These are phyloP conservation scores for Penicillium freii DNA, from an alignment of 2,329 filamentous ascomycete species.

Conservation along the genomic window DNA sequence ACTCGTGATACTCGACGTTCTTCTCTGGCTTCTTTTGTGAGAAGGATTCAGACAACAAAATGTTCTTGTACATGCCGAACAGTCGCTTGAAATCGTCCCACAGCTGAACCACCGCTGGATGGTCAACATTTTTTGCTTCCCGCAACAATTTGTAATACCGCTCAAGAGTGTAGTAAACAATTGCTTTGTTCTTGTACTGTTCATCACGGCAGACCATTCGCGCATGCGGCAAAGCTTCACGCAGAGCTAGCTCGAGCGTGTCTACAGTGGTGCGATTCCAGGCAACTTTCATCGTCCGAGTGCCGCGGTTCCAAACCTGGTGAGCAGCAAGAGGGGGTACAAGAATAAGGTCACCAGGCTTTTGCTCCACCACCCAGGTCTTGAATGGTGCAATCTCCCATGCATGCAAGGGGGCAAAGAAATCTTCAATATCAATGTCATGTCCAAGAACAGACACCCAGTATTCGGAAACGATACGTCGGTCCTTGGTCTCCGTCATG, in stretches of 20 bases:
- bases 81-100: slow-evolving; percentile 78
- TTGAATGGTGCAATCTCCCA: slow-evolving; percentile 94
- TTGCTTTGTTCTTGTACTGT: slow-evolving; percentile 98
- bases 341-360: slow-evolving; percentile 84
- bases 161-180: slow-evolving; percentile 80
- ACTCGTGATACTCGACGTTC: slow-evolving; percentile 71
- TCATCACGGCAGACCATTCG: slow-evolving; percentile 93
- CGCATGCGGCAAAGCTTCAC: slow-evolving; percentile 83
- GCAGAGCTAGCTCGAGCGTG: slow-evolving; percentile 79
- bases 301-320: slow-evolving; percentile 97
- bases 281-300: slow-evolving; percentile 92
- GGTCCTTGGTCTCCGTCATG: slow-evolving; percentile 95
- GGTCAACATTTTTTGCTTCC: slow-evolving; percentile 51
- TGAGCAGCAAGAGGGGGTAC: slow-evolving; percentile 91
- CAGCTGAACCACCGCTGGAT: slow-evolving; percentile 65
- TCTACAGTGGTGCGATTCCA: slow-evolving; percentile 96
- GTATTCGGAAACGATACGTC: slow-evolving; percentile 86
- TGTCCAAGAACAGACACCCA: slow-evolving; percentile 91
- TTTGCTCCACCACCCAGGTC: slow-evolving; percentile 90
- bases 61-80: slow-evolving; percentile 72
- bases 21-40: slow-evolving; percentile 60
- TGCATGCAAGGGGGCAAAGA: slow-evolving; percentile 92
- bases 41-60: slow-evolving; percentile 86
- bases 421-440: slow-evolving; percentile 93
- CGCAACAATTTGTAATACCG: slow-evolving; percentile 67